Evolutionary conservation across 2,329 filamentous ascomycete genomes (phyloP).

Genomic region (Coniochaeta ligniaria): DNA sequence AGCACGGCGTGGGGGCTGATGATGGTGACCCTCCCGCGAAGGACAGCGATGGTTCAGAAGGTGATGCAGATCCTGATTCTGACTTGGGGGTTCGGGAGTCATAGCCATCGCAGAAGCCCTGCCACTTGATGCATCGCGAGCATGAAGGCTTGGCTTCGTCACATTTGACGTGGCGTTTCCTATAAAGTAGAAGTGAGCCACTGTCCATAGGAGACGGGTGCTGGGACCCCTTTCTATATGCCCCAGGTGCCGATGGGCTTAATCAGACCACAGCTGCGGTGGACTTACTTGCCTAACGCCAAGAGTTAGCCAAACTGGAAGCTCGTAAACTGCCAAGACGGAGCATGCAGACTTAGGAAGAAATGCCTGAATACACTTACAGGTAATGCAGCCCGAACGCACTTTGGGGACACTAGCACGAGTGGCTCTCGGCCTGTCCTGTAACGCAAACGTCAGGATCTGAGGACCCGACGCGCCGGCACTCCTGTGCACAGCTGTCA

Average conservation of each 20-base stretch:
- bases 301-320: neutral
- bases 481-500: neutral
- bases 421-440: slow-evolving; percentile 19
- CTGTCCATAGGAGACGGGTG: neutral
- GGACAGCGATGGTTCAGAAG: neutral
- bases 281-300: slow-evolving; percentile 19
- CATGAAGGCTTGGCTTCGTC: slow-evolving; percentile 27
- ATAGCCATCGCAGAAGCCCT: slow-evolving; percentile 25
- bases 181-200: slow-evolving; percentile 4
- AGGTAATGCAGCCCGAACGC: slow-evolving; percentile 22
- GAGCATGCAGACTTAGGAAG: too few relatives aligned
- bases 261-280: neutral
- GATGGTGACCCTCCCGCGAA: slow-evolving; percentile 1
- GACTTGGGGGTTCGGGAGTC: slow-evolving; percentile 3
- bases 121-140: slow-evolving; percentile 26
- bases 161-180: slow-evolving; percentile 26
- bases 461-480: slow-evolving; percentile 7
- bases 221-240: neutral
- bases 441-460: slow-evolving; percentile 21
- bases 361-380: slow-evolving; percentile 15
- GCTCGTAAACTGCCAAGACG: neutral
- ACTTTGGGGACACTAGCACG: slow-evolving; percentile 23
- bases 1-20: neutral
- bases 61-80: neutral
- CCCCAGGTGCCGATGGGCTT: neutral